These are phyloP conservation scores for Chalciporus sp. DNA, from an alignment of 1,284 basidiomycete species.

Conservation along the genomic window DNA sequence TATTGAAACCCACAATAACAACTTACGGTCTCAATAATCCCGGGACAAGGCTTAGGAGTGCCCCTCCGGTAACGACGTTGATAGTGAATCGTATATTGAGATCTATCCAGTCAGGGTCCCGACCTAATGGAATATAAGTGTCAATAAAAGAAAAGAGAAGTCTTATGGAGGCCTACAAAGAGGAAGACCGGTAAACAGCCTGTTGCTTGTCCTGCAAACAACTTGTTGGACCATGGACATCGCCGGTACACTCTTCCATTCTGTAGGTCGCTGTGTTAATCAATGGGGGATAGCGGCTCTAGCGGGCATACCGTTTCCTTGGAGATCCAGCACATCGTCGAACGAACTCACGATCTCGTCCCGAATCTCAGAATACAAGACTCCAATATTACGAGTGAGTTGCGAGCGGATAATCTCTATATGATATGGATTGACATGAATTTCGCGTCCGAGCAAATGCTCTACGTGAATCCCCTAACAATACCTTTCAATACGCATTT, in stretches of 20 bases:
- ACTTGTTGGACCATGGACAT: slow-evolving; percentile 26
- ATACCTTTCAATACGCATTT: no score
- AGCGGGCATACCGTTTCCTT: background rate
- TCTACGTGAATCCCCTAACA: slow-evolving; percentile 21
- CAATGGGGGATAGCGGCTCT: no score
- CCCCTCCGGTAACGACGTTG: slow-evolving; percentile 31
- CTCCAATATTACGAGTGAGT: slow-evolving; percentile 34
- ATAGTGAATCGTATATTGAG: no score
- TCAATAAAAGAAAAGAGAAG: background rate
- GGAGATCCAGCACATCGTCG: slow-evolving; percentile 22
- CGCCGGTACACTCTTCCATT: slow-evolving; percentile 30
- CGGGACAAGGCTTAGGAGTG: slow-evolving; percentile 39
- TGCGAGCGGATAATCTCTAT: slow-evolving; percentile 23
- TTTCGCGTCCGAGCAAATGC: slow-evolving; percentile 29
- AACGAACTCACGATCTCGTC: slow-evolving; percentile 35
- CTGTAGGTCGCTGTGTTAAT: background rate
- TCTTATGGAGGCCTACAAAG: slow-evolving; percentile 29
- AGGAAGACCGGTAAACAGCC: slow-evolving; percentile 42
- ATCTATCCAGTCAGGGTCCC: slow-evolving; percentile 40
- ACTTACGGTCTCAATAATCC: slow-evolving; percentile 35
- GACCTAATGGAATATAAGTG: slow-evolving; percentile 30
- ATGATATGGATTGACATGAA: slow-evolving; percentile 30
- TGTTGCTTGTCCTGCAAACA: slow-evolving; percentile 36
- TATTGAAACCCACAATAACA: background rate
- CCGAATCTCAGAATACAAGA: slow-evolving; percentile 26